phyloP scores from a whole-genome alignment of 495 filamentous ascomycete species.

The Bathelium albidoporum region DNA sequence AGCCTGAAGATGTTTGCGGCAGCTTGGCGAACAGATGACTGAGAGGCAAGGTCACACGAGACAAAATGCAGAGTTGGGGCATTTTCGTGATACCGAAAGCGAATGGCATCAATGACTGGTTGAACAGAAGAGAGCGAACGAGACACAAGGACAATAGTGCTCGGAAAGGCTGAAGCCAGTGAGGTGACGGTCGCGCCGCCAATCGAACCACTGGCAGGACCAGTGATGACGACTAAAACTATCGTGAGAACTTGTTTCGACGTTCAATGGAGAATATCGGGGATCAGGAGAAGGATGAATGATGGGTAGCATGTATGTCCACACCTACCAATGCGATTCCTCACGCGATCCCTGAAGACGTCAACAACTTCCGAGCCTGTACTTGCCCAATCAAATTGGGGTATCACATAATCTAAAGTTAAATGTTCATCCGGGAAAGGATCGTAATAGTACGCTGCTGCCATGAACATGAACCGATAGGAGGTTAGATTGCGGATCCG shows the following conservation, averaged over 20 bases:
- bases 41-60: conserved; percentile 39
- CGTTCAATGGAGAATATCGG: too few species aligned
- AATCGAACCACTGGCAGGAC: conserved; percentile 12
- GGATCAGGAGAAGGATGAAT: background rate
- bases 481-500: background rate
- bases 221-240: conserved; percentile 29
- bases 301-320: background rate
- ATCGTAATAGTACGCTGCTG: background rate
- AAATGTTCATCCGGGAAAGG: conserved; percentile 23
- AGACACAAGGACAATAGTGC: background rate
- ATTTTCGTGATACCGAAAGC: background rate
- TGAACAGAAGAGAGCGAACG: background rate
- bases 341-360: conserved; percentile 18
- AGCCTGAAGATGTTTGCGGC: conserved; percentile 32
- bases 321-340: conserved; percentile 6
- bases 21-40: conserved; percentile 36
- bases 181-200: background rate
- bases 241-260: too few species aligned
- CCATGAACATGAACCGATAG: background rate
- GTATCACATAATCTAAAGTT: conserved; percentile 13
- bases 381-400: conserved; percentile 11
- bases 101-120: conserved; percentile 3
- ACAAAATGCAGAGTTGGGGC: conserved; percentile 28
- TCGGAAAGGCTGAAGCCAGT: background rate
- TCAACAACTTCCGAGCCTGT: conserved; percentile 22